These are phyloP conservation scores for Nicotiana tomentosiformis DNA, from an alignment of 257 asterid genomes.

Conservation along the genomic window DNA sequence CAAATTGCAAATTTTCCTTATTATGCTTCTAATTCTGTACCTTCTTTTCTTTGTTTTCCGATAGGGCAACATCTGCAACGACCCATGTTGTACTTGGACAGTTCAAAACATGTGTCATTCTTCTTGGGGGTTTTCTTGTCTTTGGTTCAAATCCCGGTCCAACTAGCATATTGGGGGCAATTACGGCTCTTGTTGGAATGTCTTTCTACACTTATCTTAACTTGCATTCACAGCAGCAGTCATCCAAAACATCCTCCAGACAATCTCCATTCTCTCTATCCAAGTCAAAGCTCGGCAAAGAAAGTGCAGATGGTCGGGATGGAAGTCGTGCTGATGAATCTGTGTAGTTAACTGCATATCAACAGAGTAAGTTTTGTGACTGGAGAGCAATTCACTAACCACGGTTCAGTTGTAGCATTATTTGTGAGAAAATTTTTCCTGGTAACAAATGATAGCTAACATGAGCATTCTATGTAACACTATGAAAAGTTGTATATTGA, in stretches of 20 bases:
- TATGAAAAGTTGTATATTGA: background rate
- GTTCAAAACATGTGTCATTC: constrained; percentile 91
- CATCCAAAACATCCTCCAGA: constrained; percentile 32
- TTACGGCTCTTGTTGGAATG: constrained; percentile 77
- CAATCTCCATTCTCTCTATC: constrained; percentile 58
- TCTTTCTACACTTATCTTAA: constrained; percentile 81
- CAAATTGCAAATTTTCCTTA: background rate
- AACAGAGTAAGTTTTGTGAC: background rate
- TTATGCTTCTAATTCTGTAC: background rate
- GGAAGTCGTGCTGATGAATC: constrained; percentile 50
- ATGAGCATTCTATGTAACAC: background rate
- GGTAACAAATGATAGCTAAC: background rate
- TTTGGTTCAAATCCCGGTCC: constrained; percentile 90
- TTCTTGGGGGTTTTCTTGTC: constrained; percentile 76
- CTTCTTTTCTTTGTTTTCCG: background rate
- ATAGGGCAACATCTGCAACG: constrained; percentile 94
- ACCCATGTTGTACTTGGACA: constrained; percentile 96
- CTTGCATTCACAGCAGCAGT: constrained; percentile 53
- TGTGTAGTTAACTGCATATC: constrained; percentile 20
- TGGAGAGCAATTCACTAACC: background rate
- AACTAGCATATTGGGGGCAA: constrained; percentile 78
- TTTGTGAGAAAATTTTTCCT: background rate
- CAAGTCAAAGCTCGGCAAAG: constrained; percentile 77
- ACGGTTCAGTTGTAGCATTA: background rate
- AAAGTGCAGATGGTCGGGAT: constrained; percentile 40